A percentile compares a stretch with the other conserved stretches of the same genome.
Evolutionary conservation across 1,139 yeast genomes (phyloP).

Genomic region (Yamadazyma blattariae): DNA sequence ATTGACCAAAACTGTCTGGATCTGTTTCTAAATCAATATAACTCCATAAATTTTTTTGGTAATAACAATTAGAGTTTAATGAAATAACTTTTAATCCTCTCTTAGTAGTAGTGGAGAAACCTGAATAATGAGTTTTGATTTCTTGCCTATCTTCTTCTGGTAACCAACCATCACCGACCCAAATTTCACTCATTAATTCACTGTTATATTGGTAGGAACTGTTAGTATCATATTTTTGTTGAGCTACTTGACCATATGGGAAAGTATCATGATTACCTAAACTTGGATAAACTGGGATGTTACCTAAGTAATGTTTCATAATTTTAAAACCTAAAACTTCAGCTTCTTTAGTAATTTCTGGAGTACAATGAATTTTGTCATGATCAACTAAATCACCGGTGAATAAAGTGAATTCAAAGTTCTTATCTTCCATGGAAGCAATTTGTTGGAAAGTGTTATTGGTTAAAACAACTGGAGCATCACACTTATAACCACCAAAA

Average conservation of each 20-base stretch:
- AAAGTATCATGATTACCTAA: conserved; percentile 73
- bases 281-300: conserved; percentile 58
- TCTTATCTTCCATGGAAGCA: conserved; percentile 23
- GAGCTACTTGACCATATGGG: conserved; percentile 70
- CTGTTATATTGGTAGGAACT: conserved; percentile 57
- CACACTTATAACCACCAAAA: conserved; percentile 64
- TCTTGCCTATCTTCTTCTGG: conserved; percentile 20
- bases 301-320: conserved; percentile 51
- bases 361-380: conserved; percentile 43
- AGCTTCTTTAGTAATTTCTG: conserved; percentile 48
- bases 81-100: conserved; percentile 61
- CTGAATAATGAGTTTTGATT: conserved; percentile 50
- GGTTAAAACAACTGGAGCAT: conserved; percentile 58
- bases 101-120: conserved; percentile 55
- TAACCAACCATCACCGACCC: conserved; percentile 46
- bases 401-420: conserved; percentile 59
- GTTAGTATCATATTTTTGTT: conserved; percentile 30
- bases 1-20: conserved; percentile 62
- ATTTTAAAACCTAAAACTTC: conserved; percentile 51
- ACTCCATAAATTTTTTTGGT: conserved; percentile 60
- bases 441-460: conserved; percentile 53
- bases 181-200: conserved; percentile 56
- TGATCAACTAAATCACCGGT: conserved; percentile 73
- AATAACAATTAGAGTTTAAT: conserved; percentile 65
- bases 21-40: conserved; percentile 51